A percentile compares a stretch with the other conserved stretches of the same genome.
phyloP scores from a whole-genome alignment of 2,329 filamentous ascomycete species.

The Diaporthe caulivora region DNA sequence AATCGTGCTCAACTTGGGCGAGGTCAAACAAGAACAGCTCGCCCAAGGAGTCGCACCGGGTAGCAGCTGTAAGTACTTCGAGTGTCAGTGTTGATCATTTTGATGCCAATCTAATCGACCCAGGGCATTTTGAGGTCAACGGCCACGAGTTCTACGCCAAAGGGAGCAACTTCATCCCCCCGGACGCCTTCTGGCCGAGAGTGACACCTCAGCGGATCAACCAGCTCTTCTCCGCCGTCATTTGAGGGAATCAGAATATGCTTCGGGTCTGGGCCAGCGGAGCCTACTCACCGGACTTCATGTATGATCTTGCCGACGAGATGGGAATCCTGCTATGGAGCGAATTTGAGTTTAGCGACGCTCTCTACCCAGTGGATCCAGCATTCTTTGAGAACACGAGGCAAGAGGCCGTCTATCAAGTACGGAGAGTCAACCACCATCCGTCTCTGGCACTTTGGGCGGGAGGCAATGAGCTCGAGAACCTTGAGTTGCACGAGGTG shows the following conservation, averaged over 20 bases:
- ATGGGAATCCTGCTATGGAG: slow-evolving; percentile 72
- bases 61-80: slow-evolving; percentile 28
- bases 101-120: not conserved
- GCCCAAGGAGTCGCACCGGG: slow-evolving; percentile 61
- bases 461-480: slow-evolving; percentile 72
- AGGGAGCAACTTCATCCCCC: slow-evolving; percentile 73
- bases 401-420: slow-evolving; percentile 69
- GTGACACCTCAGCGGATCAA: slow-evolving; percentile 65
- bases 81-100: not conserved
- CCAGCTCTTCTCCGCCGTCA: slow-evolving; percentile 65
- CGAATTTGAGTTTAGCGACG: slow-evolving; percentile 73
- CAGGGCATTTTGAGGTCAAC: slow-evolving; percentile 76
- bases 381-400: slow-evolving; percentile 68
- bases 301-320: slow-evolving; percentile 73
- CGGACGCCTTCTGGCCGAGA: slow-evolving; percentile 72
- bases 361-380: slow-evolving; percentile 67
- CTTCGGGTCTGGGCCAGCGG: slow-evolving; percentile 72
- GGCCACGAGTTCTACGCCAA: slow-evolving; percentile 74
- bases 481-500: slow-evolving; percentile 60
- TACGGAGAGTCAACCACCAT: slow-evolving; percentile 72
- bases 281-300: slow-evolving; percentile 71
- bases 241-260: slow-evolving; percentile 74
- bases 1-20: slow-evolving; percentile 68
- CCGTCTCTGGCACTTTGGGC: slow-evolving; percentile 67
- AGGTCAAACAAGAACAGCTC: slow-evolving; percentile 66